A percentile compares a stretch with the other conserved stretches of the same genome.
Evolutionary conservation across 306 rosid species (phyloP).

Genomic region (Quercus agrifolia): DNA sequence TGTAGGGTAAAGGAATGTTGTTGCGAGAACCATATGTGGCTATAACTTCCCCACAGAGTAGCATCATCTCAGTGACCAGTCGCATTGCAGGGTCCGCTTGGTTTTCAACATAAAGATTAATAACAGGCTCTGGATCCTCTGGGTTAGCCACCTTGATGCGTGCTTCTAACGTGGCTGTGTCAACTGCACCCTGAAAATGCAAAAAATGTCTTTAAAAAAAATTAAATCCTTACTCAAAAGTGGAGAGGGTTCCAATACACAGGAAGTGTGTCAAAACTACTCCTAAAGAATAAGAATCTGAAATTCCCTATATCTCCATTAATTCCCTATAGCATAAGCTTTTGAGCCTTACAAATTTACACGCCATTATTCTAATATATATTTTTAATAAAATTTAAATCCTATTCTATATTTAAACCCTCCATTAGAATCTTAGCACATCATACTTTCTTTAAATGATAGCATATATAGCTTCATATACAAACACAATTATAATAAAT

Average conservation of each 20-base stretch:
- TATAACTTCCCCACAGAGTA: constrained; percentile 94
- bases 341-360: no score
- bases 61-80: constrained; percentile 95
- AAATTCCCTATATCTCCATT: no score
- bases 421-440: no score
- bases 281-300: no score
- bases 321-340: no score
- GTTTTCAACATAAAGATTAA: constrained; percentile 87
- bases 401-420: no score
- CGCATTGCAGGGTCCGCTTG: constrained; percentile 97
- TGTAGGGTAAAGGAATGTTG: constrained; percentile 83
- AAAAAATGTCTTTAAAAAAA: not conserved
- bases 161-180: constrained; percentile 70
- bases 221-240: no score
- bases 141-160: constrained; percentile 90
- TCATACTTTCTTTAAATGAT: no score
- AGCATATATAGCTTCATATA: no score
- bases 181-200: constrained; percentile 75
- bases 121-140: constrained; percentile 73
- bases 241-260: not conserved
- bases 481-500: no score
- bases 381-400: no score
- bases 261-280: not conserved
- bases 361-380: no score
- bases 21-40: constrained; percentile 74